Percentiles rank a stretch among this genome's conserved stretches.
phyloP scores from a whole-genome alignment of 2,329 filamentous ascomycete species.

The Monosporascus sp. region DNA sequence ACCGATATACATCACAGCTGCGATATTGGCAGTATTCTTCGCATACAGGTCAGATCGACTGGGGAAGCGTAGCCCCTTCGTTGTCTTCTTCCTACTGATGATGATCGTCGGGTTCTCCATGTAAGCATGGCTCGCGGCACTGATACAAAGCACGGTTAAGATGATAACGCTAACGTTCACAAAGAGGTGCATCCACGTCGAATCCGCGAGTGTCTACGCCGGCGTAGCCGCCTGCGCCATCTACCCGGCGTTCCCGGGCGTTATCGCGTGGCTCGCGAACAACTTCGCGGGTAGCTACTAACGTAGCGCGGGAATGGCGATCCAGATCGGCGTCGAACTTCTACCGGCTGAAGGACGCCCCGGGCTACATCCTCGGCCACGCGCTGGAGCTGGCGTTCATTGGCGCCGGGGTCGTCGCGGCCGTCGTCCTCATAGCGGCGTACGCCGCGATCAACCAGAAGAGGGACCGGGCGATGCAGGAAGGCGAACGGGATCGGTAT shows the following conservation, averaged over 20 bases:
- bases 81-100: conserved; percentile 46
- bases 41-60: conserved; percentile 52
- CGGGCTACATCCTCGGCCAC: conserved; percentile 46
- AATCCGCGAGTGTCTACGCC: conserved; percentile 63
- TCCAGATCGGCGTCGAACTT: conserved; percentile 67
- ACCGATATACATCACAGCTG: conserved; percentile 58
- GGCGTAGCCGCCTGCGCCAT: conserved; percentile 72
- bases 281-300: conserved; percentile 68
- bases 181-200: conserved; percentile 48
- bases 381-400: conserved; percentile 47
- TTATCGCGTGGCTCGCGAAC: conserved; percentile 73
- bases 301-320: conserved; percentile 57
- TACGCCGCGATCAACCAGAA: conserved; percentile 57
- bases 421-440: conserved; percentile 37
- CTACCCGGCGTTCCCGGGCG: conserved; percentile 74
- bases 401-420: conserved; percentile 37
- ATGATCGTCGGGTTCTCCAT: conserved; percentile 55
- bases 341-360: conserved; percentile 49
- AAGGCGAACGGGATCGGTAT: conserved; percentile 35
- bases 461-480: conserved; percentile 40
- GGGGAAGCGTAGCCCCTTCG: conserved; percentile 50
- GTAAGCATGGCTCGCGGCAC: conserved; percentile 20
- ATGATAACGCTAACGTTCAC: conserved; percentile 20
- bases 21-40: conserved; percentile 48
- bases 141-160: neutral